These are phyloP conservation scores for Onygenales sp. DNA, from an alignment of 2,329 filamentous ascomycete species.

Conservation along the genomic window DNA sequence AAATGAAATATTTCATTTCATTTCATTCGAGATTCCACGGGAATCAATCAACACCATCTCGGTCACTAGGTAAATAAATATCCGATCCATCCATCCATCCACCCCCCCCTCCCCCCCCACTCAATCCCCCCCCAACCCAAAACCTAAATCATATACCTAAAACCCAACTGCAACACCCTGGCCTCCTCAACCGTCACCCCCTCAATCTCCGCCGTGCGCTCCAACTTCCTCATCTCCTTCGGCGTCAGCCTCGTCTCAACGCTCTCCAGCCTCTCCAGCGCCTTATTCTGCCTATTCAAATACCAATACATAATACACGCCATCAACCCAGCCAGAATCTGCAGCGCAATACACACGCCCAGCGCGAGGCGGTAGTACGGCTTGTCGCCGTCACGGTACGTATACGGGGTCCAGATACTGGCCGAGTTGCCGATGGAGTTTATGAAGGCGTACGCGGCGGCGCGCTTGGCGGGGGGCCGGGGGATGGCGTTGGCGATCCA, in stretches of 20 bases:
- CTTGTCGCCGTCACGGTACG: conserved; percentile 31
- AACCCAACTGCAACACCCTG: conserved; percentile 45
- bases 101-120: too few relatives aligned
- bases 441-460: conserved; percentile 46
- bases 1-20: too few relatives aligned
- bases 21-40: too few relatives aligned
- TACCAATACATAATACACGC: conserved; percentile 30
- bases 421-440: conserved; percentile 46
- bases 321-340: conserved; percentile 25
- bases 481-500: conserved; percentile 45
- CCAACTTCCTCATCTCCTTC: conserved; percentile 38
- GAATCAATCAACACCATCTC: too few relatives aligned
- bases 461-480: conserved; percentile 46
- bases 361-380: conserved; percentile 34
- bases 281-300: conserved; percentile 39
- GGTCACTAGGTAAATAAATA: too few relatives aligned
- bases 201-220: conserved; percentile 44
- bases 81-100: too few relatives aligned
- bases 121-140: neutral
- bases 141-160: conserved; percentile 40
- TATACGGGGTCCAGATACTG: conserved; percentile 44
- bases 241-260: conserved; percentile 37
- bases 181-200: conserved; percentile 42
- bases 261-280: conserved; percentile 42
- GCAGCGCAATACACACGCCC: conserved; percentile 33